Conservation (phyloP, 495 filamentous ascomycete genomes). For the Penicillium angulare region DNA sequence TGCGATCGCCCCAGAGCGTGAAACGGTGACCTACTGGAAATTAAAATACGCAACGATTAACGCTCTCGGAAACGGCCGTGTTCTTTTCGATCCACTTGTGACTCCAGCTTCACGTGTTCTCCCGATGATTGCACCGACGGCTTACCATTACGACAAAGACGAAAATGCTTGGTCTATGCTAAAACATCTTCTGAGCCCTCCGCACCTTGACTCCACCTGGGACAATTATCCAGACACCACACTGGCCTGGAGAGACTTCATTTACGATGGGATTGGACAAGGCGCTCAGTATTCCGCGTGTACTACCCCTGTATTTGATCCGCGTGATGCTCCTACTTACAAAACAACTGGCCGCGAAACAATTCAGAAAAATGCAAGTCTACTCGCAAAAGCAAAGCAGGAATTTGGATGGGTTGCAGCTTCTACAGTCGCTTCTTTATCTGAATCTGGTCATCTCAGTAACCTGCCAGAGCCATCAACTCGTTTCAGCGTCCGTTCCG, state of each 20-base stretch:
- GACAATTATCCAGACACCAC: conserved; percentile 2
- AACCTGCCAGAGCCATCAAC: too few relatives aligned
- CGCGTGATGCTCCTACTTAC: too few relatives aligned
- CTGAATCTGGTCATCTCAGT: too few relatives aligned
- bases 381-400: too few relatives aligned
- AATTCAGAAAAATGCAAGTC: too few relatives aligned
- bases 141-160: conserved; percentile 9
- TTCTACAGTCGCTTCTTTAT: too few relatives aligned
- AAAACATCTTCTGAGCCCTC: not conserved
- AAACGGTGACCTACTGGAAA: not conserved
- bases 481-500: too few relatives aligned
- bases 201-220: not conserved
- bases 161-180: conserved; percentile 5
- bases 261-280: conserved; percentile 21
- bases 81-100: not conserved
- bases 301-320: too few relatives aligned
- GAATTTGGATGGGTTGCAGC: too few relatives aligned
- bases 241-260: conserved; percentile 25
- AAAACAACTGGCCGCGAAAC: too few relatives aligned
- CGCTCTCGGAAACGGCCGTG: not conserved
- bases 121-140: not conserved
- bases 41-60: not conserved
- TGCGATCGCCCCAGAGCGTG: not conserved
- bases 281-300: conserved; percentile 11
- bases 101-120: not conserved